Percentiles rank a stretch among this genome's conserved stretches.
phyloP scores from a whole-genome alignment of 192 early-diverging fungal genomes.

The Coemansia sp. region DNA sequence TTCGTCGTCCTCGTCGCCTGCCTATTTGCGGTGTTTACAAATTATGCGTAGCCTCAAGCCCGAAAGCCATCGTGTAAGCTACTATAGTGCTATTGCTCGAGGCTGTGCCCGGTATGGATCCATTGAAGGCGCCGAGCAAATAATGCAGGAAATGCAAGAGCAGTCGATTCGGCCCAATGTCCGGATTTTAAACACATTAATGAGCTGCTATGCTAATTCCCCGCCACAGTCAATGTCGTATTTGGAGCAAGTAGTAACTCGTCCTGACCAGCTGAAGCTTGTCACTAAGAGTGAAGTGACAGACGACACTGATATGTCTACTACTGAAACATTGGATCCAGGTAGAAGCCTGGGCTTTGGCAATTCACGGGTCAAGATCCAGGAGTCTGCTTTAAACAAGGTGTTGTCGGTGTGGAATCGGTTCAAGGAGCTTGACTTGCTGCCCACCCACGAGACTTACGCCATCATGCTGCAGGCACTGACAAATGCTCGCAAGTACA shows the following conservation, averaged over 20 bases:
- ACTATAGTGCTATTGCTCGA: slow-evolving; percentile 23
- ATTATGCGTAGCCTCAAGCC: slow-evolving; percentile 4
- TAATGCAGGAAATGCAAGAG: slow-evolving; percentile 9
- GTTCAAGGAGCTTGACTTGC: slow-evolving; percentile 15
- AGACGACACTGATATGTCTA: not conserved
- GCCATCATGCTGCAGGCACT: slow-evolving; percentile 12
- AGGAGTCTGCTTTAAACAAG: slow-evolving; percentile 1
- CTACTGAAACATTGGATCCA: not conserved
- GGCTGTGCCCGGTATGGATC: slow-evolving; percentile 22
- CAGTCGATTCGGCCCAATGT: slow-evolving; percentile 1
- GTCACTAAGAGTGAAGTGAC: not conserved
- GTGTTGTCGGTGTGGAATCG: slow-evolving; percentile 27
- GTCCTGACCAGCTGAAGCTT: not conserved
- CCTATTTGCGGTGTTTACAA: slow-evolving; percentile 15
- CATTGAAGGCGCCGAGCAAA: slow-evolving; percentile 5
- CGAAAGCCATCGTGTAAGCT: not conserved
- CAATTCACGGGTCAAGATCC: slow-evolving; percentile 2
- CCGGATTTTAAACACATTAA: slow-evolving; percentile 10
- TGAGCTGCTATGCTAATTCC: slow-evolving; percentile 13
- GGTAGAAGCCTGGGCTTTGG: no score
- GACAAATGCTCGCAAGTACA: slow-evolving; percentile 13
- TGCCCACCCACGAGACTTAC: slow-evolving; percentile 14
- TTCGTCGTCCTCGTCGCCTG: slow-evolving; percentile 10
- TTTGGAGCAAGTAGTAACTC: not conserved
- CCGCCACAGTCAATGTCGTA: slow-evolving; percentile 6